Evolutionary conservation across 2,329 filamentous ascomycete species (phyloP), one percentile per base, ranked within the genome.

Genomic region (Zarea fungicola): DNA sequence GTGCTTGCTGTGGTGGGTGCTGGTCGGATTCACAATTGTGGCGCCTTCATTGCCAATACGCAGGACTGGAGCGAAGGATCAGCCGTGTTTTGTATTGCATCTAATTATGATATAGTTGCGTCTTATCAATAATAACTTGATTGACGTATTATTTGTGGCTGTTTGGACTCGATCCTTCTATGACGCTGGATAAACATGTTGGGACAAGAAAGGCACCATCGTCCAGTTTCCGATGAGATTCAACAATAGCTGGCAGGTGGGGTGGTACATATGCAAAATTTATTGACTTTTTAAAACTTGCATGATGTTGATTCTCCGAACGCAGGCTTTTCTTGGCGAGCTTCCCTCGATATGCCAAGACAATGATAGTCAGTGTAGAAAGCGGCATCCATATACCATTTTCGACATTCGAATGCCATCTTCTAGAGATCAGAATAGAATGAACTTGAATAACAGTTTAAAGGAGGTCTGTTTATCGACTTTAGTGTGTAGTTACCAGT

Each of bases 1-100:
- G 59, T 62, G 53, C 60, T 62, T 14, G 56, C 59, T 18, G 54
- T 58, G 2, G 57, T 60, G 2, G 60, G 58, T 0, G 56, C 59
- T 0, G n/a, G 54, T 56, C 0, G 58, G 59, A 2, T 62, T 56
- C 18, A 61, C 58, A 1, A 54, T 59, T 4, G 55, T 62, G 2
- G 55, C 59, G n/a, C n/a, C 21, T 50, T 62, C 28, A 60, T 62
- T 14, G 60, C 58, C 7, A 61, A 59, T 55, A 53, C 59, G 11
- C 48, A 50, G 14, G 52, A 55, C 4, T 29, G 61, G 6, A 58
- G 58, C 5, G 48, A 48, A 26, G 54, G 50, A 1, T 58, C 62
- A 14, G 59, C 56, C 4, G n/a, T 62, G 61, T 29, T 62, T 62
- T 45, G 55, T 51, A 4, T 53, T 42, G 5, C 48, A 60, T 11